Conservation (phyloP, 768 basidiomycete species). For the Omphalotus guepiniiformis region DNA sequence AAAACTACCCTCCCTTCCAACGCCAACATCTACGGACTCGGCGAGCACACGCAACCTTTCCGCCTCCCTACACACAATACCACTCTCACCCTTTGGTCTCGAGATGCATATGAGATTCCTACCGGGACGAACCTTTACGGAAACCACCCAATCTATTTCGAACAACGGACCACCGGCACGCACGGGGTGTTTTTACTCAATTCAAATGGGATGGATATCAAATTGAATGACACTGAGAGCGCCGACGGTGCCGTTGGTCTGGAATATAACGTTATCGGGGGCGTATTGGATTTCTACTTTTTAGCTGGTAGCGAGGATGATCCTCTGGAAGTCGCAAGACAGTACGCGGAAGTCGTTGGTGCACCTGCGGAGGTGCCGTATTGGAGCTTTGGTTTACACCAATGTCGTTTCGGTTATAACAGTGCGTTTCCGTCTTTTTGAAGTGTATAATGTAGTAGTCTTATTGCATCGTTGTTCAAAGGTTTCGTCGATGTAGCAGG, state of each 20-base stretch:
- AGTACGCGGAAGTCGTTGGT: conserved; percentile 68
- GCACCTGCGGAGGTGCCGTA: conserved; percentile 69
- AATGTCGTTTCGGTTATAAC: conserved; percentile 65
- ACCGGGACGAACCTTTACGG: conserved; percentile 64
- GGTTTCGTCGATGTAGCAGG: conserved; percentile 60
- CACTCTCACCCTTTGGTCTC: conserved; percentile 56
- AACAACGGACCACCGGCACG: conserved; percentile 60
- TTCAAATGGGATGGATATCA: conserved; percentile 77
- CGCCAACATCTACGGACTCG: conserved; percentile 75
- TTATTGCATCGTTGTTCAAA: conserved; percentile 17
- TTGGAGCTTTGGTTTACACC: conserved; percentile 71
- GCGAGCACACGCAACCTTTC: conserved; percentile 69
- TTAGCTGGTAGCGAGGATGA: conserved; percentile 59
- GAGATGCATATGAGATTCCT: conserved; percentile 60
- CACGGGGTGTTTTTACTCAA: conserved; percentile 70
- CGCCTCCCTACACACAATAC: conserved; percentile 46
- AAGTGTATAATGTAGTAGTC: neutral
- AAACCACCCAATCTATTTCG: conserved; percentile 69
- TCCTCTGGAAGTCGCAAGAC: conserved; percentile 54
- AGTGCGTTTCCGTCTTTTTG: neutral
- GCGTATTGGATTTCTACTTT: conserved; percentile 77
- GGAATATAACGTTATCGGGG: conserved; percentile 78
- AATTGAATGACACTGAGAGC: conserved; percentile 41
- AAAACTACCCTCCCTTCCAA: conserved; percentile 55
- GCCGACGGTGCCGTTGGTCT: conserved; percentile 33